A percentile compares a stretch with the other conserved stretches of the same genome.
These are phyloP conservation scores for Wickerhamomyces subpelliculosus DNA, from an alignment of 805 yeast species.

Conservation along the genomic window DNA sequence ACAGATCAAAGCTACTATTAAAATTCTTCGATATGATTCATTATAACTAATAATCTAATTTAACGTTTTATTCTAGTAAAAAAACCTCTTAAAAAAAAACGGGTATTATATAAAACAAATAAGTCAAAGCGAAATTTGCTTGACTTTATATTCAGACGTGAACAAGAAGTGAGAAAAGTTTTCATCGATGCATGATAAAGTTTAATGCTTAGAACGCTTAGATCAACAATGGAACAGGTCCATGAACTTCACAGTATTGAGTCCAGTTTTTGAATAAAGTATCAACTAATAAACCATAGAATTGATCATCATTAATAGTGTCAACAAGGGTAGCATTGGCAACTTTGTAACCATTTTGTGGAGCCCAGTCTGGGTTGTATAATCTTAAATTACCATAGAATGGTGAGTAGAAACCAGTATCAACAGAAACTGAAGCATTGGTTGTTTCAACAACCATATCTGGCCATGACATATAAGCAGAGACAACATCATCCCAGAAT, in stretches of 20 bases:
- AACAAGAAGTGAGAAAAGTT: no score
- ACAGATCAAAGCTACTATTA: no score
- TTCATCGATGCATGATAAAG: no score
- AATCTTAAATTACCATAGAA: slow-evolving; percentile 34
- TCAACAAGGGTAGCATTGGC: slow-evolving; percentile 33
- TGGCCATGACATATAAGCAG: slow-evolving; percentile 30
- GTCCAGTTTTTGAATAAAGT: slow-evolving; percentile 31
- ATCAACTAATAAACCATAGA: slow-evolving; percentile 26
- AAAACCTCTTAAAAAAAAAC: no score
- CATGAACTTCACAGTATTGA: slow-evolving; percentile 25
- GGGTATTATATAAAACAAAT: no score
- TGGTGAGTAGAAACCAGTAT: slow-evolving; percentile 34
- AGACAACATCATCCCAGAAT: slow-evolving; percentile 37
- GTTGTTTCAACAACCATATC: slow-evolving; percentile 26
- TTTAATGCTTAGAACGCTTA: no score
- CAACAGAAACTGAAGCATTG: slow-evolving; percentile 29
- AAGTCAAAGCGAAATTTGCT: no score
- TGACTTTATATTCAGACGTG: no score
- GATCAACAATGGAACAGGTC: slow-evolving; percentile 8
- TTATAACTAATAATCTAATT: no score
- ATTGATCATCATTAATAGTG: slow-evolving; percentile 23
- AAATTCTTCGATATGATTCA: no score
- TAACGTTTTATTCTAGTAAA: no score
- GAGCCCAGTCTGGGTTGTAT: slow-evolving; percentile 32
- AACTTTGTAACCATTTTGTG: slow-evolving; percentile 23